These are phyloP conservation scores for Phytophthora nicotianae DNA, from an alignment of 352 stramenopile genomes.

Conservation along the genomic window DNA sequence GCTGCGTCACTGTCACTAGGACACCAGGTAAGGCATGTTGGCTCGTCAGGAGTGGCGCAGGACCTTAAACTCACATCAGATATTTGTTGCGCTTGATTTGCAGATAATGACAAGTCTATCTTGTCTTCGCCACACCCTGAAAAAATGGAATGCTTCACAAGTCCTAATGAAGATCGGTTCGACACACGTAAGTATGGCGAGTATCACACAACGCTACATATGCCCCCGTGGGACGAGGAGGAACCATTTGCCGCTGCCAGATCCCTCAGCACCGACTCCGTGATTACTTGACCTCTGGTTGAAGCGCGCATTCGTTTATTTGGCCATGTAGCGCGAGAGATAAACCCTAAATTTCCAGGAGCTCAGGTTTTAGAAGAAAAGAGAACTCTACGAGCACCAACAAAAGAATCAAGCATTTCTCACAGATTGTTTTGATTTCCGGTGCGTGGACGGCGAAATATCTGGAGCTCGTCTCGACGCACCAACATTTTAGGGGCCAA, in stretches of 20 bases:
- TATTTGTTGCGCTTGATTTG: no score
- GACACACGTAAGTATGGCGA: neutral
- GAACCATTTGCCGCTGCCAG: neutral
- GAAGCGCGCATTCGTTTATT: neutral
- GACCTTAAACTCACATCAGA: no score
- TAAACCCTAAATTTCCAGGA: no score
- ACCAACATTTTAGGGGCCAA: no score
- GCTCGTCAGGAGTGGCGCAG: no score
- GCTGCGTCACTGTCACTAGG: neutral
- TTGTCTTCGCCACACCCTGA: neutral
- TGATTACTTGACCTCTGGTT: neutral
- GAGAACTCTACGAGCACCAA: no score
- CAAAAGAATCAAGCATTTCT: no score
- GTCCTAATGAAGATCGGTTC: neutral
- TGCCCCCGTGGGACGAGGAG: neutral
- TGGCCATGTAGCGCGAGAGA: neutral
- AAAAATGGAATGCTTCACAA: neutral
- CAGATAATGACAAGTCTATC: neutral
- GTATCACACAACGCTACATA: neutral
- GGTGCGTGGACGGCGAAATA: no score
- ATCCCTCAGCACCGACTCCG: neutral
- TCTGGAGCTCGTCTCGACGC: no score
- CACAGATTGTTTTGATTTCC: no score
- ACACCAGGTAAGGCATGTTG: neutral
- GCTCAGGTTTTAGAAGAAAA: no score